phyloP scores from a whole-genome alignment of 192 early-diverging fungal genomes.

The Podila epicladia region DNA sequence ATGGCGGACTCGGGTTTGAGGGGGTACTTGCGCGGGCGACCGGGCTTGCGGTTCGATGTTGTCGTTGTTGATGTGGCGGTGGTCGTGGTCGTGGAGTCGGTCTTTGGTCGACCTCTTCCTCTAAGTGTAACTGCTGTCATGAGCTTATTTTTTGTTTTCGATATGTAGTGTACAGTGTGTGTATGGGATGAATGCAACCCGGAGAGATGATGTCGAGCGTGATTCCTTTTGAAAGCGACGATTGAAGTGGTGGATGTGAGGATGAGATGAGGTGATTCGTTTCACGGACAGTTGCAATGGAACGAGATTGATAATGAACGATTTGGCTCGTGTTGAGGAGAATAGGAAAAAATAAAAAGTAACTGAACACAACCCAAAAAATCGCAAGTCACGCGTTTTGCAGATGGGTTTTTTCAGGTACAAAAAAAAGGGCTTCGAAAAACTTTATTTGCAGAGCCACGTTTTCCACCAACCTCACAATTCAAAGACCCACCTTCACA shows the following conservation, averaged over 20 bases:
- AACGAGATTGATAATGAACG: neutral
- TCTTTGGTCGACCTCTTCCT: slow-evolving; percentile 4
- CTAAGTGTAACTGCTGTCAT: neutral
- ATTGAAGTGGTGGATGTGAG: neutral
- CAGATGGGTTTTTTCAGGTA: too few relatives aligned
- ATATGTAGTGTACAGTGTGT: neutral
- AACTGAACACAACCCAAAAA: neutral
- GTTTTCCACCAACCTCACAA: too few relatives aligned
- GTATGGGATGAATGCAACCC: neutral
- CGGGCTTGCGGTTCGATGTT: neutral
- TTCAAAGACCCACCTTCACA: too few relatives aligned
- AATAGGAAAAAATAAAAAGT: neutral
- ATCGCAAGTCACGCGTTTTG: too few relatives aligned
- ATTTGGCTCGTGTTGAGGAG: neutral
- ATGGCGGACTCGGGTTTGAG: neutral
- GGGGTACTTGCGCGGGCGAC: neutral
- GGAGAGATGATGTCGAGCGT: neutral
- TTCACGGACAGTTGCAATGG: too few relatives aligned
- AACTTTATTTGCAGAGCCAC: too few relatives aligned
- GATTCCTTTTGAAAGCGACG: neutral
- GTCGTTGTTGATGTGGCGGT: neutral
- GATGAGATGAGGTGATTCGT: neutral
- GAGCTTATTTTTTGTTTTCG: neutral
- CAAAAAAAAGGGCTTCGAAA: too few relatives aligned
- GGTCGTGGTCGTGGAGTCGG: neutral